Percentiles rank a stretch among this genome's conserved stretches.
These are phyloP conservation scores for Sisymbrium altissimum DNA, from an alignment of 345 rosid species.

Conservation along the genomic window DNA sequence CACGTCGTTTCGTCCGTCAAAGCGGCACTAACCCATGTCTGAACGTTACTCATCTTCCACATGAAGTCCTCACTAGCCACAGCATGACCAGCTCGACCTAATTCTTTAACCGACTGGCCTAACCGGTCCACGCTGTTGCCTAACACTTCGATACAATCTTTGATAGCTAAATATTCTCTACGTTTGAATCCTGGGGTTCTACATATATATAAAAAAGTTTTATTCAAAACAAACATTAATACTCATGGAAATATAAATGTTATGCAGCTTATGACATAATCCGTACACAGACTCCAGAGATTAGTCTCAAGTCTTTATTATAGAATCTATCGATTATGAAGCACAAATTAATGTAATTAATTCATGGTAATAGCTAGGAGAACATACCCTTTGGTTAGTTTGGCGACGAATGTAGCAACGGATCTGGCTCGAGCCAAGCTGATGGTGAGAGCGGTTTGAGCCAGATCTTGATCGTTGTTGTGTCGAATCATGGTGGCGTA, in stretches of 20 bases:
- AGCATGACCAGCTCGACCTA: slow-evolving; percentile 46
- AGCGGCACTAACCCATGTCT: slow-evolving; percentile 96
- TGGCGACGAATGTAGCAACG: slow-evolving; percentile 44
- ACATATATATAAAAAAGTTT: background rate
- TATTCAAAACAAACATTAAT: background rate
- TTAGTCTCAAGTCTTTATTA: background rate
- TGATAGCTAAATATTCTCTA: slow-evolving; percentile 57
- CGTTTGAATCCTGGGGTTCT: slow-evolving; percentile 41
- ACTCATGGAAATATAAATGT: background rate
- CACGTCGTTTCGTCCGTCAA: slow-evolving; percentile 74
- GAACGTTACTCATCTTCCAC: slow-evolving; percentile 86
- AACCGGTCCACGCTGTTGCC: slow-evolving; percentile 65
- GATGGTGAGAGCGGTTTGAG: slow-evolving; percentile 61
- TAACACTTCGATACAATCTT: slow-evolving; percentile 74
- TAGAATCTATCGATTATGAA: background rate
- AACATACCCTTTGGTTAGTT: slow-evolving; percentile 45
- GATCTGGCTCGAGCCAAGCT: slow-evolving; percentile 62
- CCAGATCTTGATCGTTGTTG: slow-evolving; percentile 58
- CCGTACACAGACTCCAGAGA: background rate
- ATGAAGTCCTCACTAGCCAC: slow-evolving; percentile 41
- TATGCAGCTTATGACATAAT: background rate
- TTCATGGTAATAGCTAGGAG: background rate
- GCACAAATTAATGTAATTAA: background rate
- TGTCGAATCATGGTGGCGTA: slow-evolving; percentile 54
- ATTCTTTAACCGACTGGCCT: slow-evolving; percentile 58